phyloP scores from a whole-genome alignment of 768 basidiomycete species.

The Lactarius psammicola region DNA sequence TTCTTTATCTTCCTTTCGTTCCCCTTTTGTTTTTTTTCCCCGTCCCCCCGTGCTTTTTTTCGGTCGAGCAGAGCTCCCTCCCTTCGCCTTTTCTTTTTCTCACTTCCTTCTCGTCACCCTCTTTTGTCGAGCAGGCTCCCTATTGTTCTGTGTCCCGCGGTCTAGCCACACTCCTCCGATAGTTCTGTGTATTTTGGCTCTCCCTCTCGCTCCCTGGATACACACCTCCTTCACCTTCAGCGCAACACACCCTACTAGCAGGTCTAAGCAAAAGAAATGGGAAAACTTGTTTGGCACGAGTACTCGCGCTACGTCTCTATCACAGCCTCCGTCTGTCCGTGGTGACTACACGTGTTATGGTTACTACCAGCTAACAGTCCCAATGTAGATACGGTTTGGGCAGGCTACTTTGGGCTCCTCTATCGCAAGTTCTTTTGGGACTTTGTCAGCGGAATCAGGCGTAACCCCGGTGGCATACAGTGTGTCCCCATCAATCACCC shows the following conservation, averaged over 20 bases:
- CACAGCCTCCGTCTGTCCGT: constrained; percentile 72
- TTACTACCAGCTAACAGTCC: constrained; percentile 1
- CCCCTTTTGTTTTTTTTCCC: constrained; percentile 1
- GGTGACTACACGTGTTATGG: constrained; percentile 6
- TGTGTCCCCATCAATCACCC: constrained; percentile 41
- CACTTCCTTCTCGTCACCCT: constrained; percentile 21
- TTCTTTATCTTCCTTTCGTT: constrained; percentile 1
- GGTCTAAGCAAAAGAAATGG: constrained; percentile 50
- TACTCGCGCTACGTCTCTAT: constrained; percentile 68
- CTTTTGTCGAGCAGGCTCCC: constrained; percentile 25
- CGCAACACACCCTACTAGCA: background rate
- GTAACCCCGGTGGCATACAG: constrained; percentile 79
- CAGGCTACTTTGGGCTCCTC: constrained; percentile 72
- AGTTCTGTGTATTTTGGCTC: constrained; percentile 15
- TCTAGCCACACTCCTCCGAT: background rate
- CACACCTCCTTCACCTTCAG: background rate
- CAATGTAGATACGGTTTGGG: constrained; percentile 71
- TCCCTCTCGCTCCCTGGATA: constrained; percentile 5
- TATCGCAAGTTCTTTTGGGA: constrained; percentile 98
- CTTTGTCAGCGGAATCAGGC: constrained; percentile 78
- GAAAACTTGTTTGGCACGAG: constrained; percentile 79
- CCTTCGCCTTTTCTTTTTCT: background rate
- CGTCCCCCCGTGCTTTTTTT: constrained; percentile 2
- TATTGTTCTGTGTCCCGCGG: background rate
- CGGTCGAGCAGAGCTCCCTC: constrained; percentile 28